phyloP scores from a whole-genome alignment of 163 green algal genomes.

The Chlorella variabilis region DNA sequence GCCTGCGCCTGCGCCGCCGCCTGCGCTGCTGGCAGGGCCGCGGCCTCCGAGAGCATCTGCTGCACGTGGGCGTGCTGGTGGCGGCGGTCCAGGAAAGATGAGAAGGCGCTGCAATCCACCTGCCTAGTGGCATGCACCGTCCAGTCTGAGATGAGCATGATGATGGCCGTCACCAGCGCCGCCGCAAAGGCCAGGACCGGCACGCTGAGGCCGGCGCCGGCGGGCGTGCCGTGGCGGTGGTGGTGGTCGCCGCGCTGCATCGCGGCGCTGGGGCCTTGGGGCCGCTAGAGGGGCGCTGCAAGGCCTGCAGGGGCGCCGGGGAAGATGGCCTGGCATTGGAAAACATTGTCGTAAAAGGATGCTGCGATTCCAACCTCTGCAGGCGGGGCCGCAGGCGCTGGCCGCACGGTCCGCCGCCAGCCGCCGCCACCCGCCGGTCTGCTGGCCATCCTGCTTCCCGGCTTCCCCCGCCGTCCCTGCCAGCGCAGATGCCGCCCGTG shows the following conservation, averaged over 20 bases:
- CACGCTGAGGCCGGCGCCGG: not conserved
- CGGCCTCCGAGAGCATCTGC: not conserved
- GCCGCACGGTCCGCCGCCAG: no score
- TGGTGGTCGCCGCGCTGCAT: not conserved
- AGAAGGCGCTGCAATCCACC: not conserved
- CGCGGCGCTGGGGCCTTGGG: not conserved
- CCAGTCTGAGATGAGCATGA: not conserved
- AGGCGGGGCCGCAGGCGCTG: no score
- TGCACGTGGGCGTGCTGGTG: not conserved
- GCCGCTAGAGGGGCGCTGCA: no score
- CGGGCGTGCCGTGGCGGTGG: not conserved
- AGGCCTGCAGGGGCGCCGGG: no score
- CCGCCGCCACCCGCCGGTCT: no score
- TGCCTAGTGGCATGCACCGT: not conserved
- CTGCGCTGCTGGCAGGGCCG: not conserved
- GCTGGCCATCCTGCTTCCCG: no score
- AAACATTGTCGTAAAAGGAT: no score
- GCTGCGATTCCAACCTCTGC: no score
- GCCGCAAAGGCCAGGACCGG: not conserved
- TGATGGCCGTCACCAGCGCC: not conserved
- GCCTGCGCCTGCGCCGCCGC: not conserved
- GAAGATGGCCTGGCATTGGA: no score
- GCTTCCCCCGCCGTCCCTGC: no score
- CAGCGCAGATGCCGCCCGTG: no score
- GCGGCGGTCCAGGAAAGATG: not conserved